These are phyloP conservation scores for Mycena latifolia DNA, from an alignment of 768 basidiomycete species.

Conservation along the genomic window DNA sequence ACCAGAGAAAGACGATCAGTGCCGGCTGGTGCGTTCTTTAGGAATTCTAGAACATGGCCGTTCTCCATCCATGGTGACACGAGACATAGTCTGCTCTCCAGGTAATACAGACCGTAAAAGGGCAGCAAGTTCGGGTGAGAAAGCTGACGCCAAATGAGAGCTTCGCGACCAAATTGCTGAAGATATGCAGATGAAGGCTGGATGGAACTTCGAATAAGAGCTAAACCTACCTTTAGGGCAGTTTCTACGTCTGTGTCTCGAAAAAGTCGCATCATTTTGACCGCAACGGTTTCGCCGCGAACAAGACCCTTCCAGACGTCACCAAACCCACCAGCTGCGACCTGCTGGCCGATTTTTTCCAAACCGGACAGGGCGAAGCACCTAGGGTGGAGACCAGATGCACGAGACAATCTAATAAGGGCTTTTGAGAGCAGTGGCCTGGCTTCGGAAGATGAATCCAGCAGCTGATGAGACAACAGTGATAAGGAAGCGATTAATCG, in stretches of 20 bases:
- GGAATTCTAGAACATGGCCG: background rate
- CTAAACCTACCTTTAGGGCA: background rate
- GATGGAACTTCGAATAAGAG: too few species aligned
- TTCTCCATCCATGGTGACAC: conserved; percentile 15
- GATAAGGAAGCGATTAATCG: too few species aligned
- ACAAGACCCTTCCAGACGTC: background rate
- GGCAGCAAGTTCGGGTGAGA: conserved; percentile 6
- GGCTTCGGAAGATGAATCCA: too few species aligned
- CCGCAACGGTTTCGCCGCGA: background rate
- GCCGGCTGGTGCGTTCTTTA: background rate
- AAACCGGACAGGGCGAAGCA: background rate
- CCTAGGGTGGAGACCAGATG: background rate
- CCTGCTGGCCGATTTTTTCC: background rate
- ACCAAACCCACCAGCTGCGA: background rate
- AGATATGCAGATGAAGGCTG: too few species aligned
- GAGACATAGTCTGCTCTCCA: background rate
- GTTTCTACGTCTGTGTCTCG: background rate
- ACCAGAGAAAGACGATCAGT: background rate
- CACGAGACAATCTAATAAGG: background rate
- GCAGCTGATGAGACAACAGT: too few species aligned
- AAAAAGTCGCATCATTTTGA: conserved; percentile 7
- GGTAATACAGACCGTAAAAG: conserved; percentile 1
- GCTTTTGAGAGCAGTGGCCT: background rate
- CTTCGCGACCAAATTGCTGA: too few species aligned
- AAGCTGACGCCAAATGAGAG: background rate